These are phyloP conservation scores for Choricystis sp. DNA, from an alignment of 139 green algal species.

Conservation along the genomic window DNA sequence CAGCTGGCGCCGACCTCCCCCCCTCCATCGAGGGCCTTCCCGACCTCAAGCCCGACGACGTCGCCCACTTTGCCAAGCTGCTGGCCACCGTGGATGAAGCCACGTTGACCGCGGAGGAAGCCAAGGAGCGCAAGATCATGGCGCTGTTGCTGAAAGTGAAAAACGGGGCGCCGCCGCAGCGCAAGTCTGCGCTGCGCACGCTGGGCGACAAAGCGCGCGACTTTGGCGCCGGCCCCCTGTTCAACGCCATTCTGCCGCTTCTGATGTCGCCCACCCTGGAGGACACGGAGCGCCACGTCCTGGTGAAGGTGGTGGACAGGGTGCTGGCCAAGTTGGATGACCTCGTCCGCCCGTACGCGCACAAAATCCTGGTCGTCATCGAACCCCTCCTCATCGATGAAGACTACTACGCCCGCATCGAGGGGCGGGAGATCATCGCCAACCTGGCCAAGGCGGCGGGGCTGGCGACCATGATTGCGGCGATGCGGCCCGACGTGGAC, in stretches of 20 bases:
- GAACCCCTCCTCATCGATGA: conserved; percentile 99
- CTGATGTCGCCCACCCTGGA: conserved; percentile 97
- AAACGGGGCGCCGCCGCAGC: conserved; percentile 94
- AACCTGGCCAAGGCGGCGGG: conserved; percentile 93
- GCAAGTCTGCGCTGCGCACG: conserved; percentile 87
- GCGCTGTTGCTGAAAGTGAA: conserved; percentile 98
- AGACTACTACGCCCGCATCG: conserved; percentile 97
- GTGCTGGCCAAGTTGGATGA: conserved; percentile 98
- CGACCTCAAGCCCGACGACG: conserved; percentile 93
- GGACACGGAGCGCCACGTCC: conserved; percentile 94
- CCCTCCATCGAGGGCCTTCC: conserved; percentile 67
- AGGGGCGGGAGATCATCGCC: conserved; percentile 96
- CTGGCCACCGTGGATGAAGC: conserved; percentile 72
- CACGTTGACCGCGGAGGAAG: conserved; percentile 77
- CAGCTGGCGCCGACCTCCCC: too few relatives aligned
- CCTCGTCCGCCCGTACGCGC: conserved; percentile 91
- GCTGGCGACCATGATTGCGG: conserved; percentile 91
- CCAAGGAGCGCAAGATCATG: conserved; percentile 97
- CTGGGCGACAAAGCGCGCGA: conserved; percentile 95
- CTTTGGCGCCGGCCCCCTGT: conserved; percentile 85
- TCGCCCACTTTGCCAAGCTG: conserved; percentile 90
- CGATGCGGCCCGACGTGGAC: conserved; percentile 98
- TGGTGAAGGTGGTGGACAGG: conserved; percentile 88
- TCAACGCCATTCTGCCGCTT: conserved; percentile 97
- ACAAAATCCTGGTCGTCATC: conserved; percentile 99